Evolutionary conservation across 106 monocot genomes (phyloP).

Genomic region (Chionographis japonica): DNA sequence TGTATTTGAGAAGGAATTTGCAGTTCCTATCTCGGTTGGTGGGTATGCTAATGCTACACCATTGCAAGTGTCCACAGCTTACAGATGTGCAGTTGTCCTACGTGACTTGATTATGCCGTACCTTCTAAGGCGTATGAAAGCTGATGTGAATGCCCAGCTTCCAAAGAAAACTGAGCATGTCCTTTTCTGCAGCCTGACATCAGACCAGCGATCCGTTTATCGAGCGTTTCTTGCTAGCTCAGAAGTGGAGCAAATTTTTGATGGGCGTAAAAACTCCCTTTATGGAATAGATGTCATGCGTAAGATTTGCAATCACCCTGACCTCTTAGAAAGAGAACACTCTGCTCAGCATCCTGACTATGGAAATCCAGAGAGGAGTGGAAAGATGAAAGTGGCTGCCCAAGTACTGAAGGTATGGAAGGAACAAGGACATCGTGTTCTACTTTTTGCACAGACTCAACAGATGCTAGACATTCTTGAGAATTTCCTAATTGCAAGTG

Average conservation of each 20-base stretch:
- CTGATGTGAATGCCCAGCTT: conserved; percentile 87
- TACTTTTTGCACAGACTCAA: conserved; percentile 87
- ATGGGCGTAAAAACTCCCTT: conserved; percentile 80
- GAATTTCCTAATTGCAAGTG: conserved; percentile 44
- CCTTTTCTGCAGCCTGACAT: conserved; percentile 84
- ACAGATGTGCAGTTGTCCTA: conserved; percentile 85
- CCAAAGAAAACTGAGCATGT: conserved; percentile 97
- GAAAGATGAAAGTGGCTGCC: conserved; percentile 85
- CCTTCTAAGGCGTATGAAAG: conserved; percentile 89
- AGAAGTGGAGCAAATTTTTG: conserved; percentile 95
- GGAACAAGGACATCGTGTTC: conserved; percentile 87
- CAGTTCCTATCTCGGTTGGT: conserved; percentile 88
- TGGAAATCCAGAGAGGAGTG: conserved; percentile 81
- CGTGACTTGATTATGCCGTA: conserved; percentile 94
- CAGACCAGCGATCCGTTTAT: conserved; percentile 65
- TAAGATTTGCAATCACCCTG: conserved; percentile 98
- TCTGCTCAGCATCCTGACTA: conserved; percentile 74
- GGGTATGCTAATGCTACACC: conserved; percentile 96
- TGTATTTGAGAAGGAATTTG: conserved; percentile 88
- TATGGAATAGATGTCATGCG: conserved; percentile 95
- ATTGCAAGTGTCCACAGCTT: conserved; percentile 94
- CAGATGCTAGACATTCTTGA: conserved; percentile 94
- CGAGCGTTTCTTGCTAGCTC: conserved; percentile 92
- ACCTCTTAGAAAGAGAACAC: conserved; percentile 88
- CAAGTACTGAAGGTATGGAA: conserved; percentile 86